Evolutionary conservation across 768 basidiomycete species (phyloP), one percentile per base, ranked within the genome.

Genomic region (Mycena vulgaris): DNA sequence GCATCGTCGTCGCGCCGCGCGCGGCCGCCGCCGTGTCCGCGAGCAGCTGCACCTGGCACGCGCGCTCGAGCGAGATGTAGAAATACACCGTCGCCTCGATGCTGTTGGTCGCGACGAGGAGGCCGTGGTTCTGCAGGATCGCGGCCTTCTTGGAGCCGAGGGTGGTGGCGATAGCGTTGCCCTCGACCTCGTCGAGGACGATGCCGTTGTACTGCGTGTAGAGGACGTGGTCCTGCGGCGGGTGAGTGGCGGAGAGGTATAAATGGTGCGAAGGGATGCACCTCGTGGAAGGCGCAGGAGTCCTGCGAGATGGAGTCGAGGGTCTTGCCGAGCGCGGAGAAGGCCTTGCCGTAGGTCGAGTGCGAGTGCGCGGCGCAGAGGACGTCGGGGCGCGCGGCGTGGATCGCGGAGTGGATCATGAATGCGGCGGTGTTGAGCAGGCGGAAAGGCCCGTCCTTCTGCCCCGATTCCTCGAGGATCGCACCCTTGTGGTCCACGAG

Each of bases 201-300:
- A 88, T 82, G 27, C 88, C 88, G 66, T 83, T 85, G 66, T 84
- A 87, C 47, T 85, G 80, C 33, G 76, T 76, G 71, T 88, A 86
- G 25, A 88, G 77, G 11, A 78, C 82, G 71, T 81, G 80, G 55
- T 85, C 83, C 57, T 72, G 21, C n/a, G 25, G 16, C 30, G 30
- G 19, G 51, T 35, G 66, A 39, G 33, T 40, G 49, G 42, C 57
- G 37, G 30, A 63, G 55, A 66, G 14, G 57, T n/a, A n/a, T n/a
- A n/a, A n/a, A n/a, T n/a, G n/a, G n/a, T n/a, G n/a, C n/a, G n/a
- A n/a, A n/a, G 42, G 55, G 51, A 30, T 42, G 28, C 25, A 74
- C 61, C 53, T 86, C 74, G 68, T 83, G 83, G 73, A 88, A 85
- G 4, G 80, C 79, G 63, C 84, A 86, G 13, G 83, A 72, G 63